phyloP scores from a whole-genome alignment of 306 rosid species.

The Quercus agrifolia region DNA sequence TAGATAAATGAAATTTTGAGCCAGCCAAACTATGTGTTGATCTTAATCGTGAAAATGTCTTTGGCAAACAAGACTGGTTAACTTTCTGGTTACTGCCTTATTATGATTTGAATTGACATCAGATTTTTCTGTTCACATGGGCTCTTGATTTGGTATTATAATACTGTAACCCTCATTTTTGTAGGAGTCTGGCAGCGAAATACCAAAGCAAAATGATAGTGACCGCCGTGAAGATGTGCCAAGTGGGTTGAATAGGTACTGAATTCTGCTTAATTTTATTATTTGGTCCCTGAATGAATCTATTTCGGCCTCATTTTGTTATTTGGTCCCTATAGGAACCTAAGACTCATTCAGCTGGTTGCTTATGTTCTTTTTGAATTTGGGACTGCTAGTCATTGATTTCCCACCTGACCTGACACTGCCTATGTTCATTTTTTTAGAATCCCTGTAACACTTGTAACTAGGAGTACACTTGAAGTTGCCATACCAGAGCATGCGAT shows the following conservation, averaged over 20 bases:
- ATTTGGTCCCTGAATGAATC: background rate
- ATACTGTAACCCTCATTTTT: background rate
- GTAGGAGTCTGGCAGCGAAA: slow-evolving; percentile 58
- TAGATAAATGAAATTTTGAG: background rate
- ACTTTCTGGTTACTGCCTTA: background rate
- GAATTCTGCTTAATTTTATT: slow-evolving; percentile 9
- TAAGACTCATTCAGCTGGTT: background rate
- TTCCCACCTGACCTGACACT: background rate
- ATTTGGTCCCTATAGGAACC: background rate
- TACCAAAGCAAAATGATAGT: slow-evolving; percentile 59
- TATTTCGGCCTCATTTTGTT: background rate
- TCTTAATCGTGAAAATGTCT: slow-evolving; percentile 10
- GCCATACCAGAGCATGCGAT: slow-evolving; percentile 88
- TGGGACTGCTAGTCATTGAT: background rate
- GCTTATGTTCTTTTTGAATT: background rate
- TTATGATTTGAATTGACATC: background rate
- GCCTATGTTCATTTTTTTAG: slow-evolving; percentile 27
- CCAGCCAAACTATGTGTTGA: background rate
- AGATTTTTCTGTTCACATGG: background rate
- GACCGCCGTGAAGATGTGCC: slow-evolving; percentile 72
- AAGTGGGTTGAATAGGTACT: slow-evolving; percentile 69
- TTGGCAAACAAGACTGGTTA: background rate
- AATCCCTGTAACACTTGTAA: slow-evolving; percentile 80
- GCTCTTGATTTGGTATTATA: background rate
- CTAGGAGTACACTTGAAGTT: slow-evolving; percentile 94